phyloP scores from a whole-genome alignment of 176 grass and related monocot species.

The sorghum (Sorghum bicolor) region DNA sequence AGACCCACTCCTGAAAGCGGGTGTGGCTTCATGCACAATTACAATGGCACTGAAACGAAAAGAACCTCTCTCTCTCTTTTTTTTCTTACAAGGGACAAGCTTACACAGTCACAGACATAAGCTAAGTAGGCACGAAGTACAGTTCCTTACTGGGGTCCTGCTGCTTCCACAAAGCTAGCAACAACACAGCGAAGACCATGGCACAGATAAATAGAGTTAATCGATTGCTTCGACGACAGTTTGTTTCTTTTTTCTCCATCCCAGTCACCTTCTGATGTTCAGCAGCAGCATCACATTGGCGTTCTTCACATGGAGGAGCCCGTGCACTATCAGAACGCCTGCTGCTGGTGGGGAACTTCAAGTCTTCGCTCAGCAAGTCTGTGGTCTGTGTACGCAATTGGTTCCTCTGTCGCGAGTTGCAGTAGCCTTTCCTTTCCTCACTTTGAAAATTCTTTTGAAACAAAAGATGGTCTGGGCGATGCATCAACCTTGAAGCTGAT shows the following conservation, averaged over 20 bases:
- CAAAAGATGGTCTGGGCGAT: neutral
- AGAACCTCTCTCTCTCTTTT: no score
- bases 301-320: constrained; percentile 31
- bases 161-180: constrained; percentile 45
- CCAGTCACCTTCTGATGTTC: constrained; percentile 26
- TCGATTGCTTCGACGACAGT: neutral
- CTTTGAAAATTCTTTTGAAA: constrained; percentile 7
- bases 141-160: constrained; percentile 12
- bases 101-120: neutral
- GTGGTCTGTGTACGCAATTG: neutral
- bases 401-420: neutral
- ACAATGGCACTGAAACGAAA: neutral
- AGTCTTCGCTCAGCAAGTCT: constrained; percentile 22
- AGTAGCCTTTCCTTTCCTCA: constrained; percentile 17
- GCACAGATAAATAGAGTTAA: constrained; percentile 20
- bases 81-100: neutral
- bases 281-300: neutral
- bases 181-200: neutral
- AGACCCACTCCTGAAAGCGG: neutral
- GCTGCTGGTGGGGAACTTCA: constrained; percentile 14
- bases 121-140: constrained; percentile 45
- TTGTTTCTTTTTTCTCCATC: constrained; percentile 20
- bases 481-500: constrained; percentile 14
- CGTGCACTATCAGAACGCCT: neutral
- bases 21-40: constrained; percentile 27